These are phyloP conservation scores for Aureobasidium sp. DNA, from an alignment of 2,329 filamentous ascomycete genomes.

Conservation along the genomic window DNA sequence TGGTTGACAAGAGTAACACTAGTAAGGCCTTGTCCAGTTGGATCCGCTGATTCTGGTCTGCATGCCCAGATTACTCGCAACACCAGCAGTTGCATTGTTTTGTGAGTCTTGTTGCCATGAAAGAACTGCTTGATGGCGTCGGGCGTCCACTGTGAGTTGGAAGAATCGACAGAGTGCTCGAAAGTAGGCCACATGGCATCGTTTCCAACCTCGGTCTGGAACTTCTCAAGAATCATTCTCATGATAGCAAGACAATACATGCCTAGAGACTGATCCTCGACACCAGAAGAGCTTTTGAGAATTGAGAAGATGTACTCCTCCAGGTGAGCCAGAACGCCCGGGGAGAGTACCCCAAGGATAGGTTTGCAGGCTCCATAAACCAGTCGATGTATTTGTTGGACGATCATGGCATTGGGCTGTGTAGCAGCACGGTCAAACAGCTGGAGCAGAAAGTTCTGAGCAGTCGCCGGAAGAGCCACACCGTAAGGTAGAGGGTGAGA, in stretches of 20 bases:
- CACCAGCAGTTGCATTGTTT: conserved; percentile 29
- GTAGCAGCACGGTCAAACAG: conserved; percentile 26
- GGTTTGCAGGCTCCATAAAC: conserved; percentile 27
- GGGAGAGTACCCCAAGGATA: conserved; percentile 26
- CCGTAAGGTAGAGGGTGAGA: conserved; percentile 25
- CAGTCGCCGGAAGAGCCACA: conserved; percentile 27
- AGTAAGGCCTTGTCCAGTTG: conserved; percentile 21
- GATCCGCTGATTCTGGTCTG: conserved; percentile 18
- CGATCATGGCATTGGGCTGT: conserved; percentile 22
- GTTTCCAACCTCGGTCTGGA: conserved; percentile 1
- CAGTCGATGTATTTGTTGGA: conserved; percentile 28
- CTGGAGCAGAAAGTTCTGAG: conserved; percentile 28
- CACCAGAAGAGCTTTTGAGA: conserved; percentile 21
- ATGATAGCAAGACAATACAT: conserved; percentile 34
- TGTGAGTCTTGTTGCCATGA: conserved; percentile 26
- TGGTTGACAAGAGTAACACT: conserved; percentile 25
- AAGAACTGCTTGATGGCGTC: conserved; percentile 30
- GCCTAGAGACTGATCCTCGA: conserved; percentile 27
- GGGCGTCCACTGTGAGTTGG: conserved; percentile 23
- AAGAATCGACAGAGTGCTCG: neutral
- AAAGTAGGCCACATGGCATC: conserved; percentile 11
- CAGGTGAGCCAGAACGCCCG: conserved; percentile 23
- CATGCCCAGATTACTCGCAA: conserved; percentile 28
- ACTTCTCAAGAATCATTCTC: conserved; percentile 22
- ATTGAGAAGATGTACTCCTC: conserved; percentile 29